Base-by-base conservation (phyloP, 78 protist species). In the Dictyostelium intermedium region DNA sequence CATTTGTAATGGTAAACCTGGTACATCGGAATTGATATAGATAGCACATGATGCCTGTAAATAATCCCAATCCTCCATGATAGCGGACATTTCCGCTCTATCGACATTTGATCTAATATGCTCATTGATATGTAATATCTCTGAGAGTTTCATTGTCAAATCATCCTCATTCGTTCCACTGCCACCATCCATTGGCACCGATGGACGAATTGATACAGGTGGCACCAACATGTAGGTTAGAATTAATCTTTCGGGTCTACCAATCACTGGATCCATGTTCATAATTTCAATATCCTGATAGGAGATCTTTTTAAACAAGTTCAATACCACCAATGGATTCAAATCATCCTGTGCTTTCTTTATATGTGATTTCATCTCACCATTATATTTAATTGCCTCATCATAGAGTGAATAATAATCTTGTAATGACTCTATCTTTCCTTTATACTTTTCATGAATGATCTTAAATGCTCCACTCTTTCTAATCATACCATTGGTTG, bases 171-270 rank as follows among this genome's bases (percentile, higher is more conserved):
- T 99, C 56, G 91, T 47, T n/a, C 97, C 96, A 5, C 69, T 13
- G 11, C 89, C 91, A 45, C 91, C 92, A 66, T 95, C 97, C 96
- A 95, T 85, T 20, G 86, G 82, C 20, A 99, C 99, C 0, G 98
- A 98, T 23, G 99, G 99, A 23, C 99, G 95, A 79, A 99, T 98
- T 41, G 96, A 92, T 2, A 95, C 97, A 2, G 99, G 99, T 5
- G 99, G 99, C 3, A 99, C 99, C 35, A 94, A 73, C 25, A 99
- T 2, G 18, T 43, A 23, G 30, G 98, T 95, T 60, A 95, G 25
- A 14, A 99, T 70, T 14, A 98, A 74, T 6, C 56, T 63, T 56
- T 98, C 99, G 5, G 99, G 99, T 20, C 97, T 72, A 14, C 96
- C 94, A 10, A 20, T 4, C 1, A n/a, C 35, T 7, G 99, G 99